Base-by-base conservation (phyloP, 345 rosid genomes). In the Orychophragmus violaceus region DNA sequence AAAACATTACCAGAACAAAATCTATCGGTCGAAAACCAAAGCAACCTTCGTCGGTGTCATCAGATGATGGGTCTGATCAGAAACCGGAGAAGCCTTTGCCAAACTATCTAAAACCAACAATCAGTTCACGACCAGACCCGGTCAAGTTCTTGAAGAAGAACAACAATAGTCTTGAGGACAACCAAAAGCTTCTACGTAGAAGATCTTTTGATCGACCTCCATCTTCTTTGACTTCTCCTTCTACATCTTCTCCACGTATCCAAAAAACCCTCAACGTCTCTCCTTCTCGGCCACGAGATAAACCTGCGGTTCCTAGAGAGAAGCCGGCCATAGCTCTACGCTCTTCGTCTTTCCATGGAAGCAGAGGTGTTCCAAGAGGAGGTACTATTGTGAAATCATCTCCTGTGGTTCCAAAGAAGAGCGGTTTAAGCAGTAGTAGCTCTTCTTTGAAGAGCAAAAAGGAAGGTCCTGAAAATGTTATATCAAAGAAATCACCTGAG, bases 91-190 rank as follows among this genome's bases (percentile, higher is more conserved):
- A 69, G 66, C 69, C 77, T 24, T n/a, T 70, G 24, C 93, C 88
- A 2, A 78, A 81, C 63, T 81, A 13, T n/a, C n/a, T n/a, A n/a
- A n/a, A n/a, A n/a, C n/a, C n/a, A n/a, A n/a, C n/a, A n/a, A n/a
- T n/a, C n/a, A 79, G 82, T 67, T 83, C 91, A 19, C 74, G 79
- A 65, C 28, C 67, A 0, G 89, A 83, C 11, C 33, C 82, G 8
- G 35, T 45, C 30, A 85, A 76, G 25, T 56, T 19, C 22, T 35
- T 28, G 5, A 81, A 79, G 79, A 88, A 82, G 68, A 66, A 36
- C 17, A 66, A 42, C 42, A 57, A 36, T 59, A 74, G 19, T 63
- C 13, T 67, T 17, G 82, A 58, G 10, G 83, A 78, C 35, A 63
- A 27, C 76, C n/a, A n/a, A n/a, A n/a, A n/a, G n/a, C n/a, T n/a